These are phyloP conservation scores for Pyronema domesticum DNA, from an alignment of 495 filamentous ascomycete genomes.

Conservation along the genomic window DNA sequence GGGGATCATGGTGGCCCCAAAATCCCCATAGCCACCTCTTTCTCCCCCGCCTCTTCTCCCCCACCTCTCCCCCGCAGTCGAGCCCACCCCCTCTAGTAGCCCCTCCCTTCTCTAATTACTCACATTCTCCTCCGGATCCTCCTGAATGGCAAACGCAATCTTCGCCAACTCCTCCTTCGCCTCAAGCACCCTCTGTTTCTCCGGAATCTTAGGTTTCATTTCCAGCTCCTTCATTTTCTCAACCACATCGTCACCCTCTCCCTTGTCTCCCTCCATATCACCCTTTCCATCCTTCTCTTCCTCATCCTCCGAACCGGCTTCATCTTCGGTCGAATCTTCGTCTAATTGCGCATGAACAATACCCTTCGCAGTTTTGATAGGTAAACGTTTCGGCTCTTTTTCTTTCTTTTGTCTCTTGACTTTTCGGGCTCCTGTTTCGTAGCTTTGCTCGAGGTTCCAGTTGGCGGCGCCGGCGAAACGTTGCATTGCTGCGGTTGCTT, in stretches of 20 bases:
- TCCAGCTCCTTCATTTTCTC: conserved; percentile 22
- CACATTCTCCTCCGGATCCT: conserved; percentile 81
- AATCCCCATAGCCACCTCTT: no score
- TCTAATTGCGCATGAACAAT: conserved; percentile 41
- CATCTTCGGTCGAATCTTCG: conserved; percentile 32
- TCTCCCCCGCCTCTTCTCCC: background rate
- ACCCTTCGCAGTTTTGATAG: conserved; percentile 65
- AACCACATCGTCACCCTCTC: background rate
- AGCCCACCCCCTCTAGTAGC: background rate
- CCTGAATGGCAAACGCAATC: conserved; percentile 63
- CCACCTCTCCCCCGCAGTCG: background rate
- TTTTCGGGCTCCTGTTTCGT: conserved; percentile 49
- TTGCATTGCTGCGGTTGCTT: conserved; percentile 3
- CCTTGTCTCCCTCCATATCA: background rate
- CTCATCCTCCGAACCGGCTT: background rate
- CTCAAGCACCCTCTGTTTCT: conserved; percentile 58
- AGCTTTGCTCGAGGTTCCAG: conserved; percentile 86
- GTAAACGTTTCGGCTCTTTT: conserved; percentile 55
- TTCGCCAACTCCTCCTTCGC: conserved; percentile 87
- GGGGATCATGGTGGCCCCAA: no score
- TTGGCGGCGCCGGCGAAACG: conserved; percentile 21
- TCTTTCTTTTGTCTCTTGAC: conserved; percentile 46
- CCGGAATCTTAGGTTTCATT: conserved; percentile 31
- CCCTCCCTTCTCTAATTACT: conserved; percentile 18
- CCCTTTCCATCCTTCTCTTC: background rate